Evolutionary conservation across 2,329 filamentous ascomycete species (phyloP).

Genomic region (Microsporum audouinii): DNA sequence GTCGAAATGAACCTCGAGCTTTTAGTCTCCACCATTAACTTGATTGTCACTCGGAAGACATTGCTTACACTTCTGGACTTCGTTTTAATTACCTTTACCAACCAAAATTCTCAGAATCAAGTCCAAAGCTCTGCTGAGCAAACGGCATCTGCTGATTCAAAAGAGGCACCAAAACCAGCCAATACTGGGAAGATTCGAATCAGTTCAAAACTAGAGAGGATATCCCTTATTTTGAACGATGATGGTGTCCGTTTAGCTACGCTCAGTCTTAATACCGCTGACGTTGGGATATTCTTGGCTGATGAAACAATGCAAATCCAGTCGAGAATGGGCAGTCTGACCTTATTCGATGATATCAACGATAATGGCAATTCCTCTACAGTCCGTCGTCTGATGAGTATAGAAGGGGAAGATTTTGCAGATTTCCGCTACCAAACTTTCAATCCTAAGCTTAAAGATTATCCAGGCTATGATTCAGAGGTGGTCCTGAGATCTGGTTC

Average conservation of each 20-base stretch:
- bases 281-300: constrained; percentile 78
- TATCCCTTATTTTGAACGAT: constrained; percentile 89
- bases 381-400: constrained; percentile 77
- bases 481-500: constrained; percentile 85
- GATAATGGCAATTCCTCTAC: constrained; percentile 74
- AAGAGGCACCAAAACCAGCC: constrained; percentile 22
- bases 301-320: constrained; percentile 79
- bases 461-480: constrained; percentile 90
- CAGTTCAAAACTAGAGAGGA: constrained; percentile 85
- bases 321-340: constrained; percentile 75
- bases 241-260: constrained; percentile 92
- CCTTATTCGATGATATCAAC: constrained; percentile 86
- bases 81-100: constrained; percentile 80
- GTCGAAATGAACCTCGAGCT: constrained; percentile 89
- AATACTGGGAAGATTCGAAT: constrained; percentile 71
- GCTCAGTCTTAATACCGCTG: constrained; percentile 79
- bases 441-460: constrained; percentile 60
- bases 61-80: constrained; percentile 89
- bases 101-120: constrained; percentile 41
- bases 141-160: constrained; percentile 21
- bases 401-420: constrained; percentile 87
- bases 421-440: constrained; percentile 98
- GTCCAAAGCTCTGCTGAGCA: constrained; percentile 17
- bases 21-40: constrained; percentile 85
- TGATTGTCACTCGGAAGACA: constrained; percentile 87